Evolutionary conservation across 2,329 filamentous ascomycete species (phyloP).

Genomic region (Paecilomyces formosus): DNA sequence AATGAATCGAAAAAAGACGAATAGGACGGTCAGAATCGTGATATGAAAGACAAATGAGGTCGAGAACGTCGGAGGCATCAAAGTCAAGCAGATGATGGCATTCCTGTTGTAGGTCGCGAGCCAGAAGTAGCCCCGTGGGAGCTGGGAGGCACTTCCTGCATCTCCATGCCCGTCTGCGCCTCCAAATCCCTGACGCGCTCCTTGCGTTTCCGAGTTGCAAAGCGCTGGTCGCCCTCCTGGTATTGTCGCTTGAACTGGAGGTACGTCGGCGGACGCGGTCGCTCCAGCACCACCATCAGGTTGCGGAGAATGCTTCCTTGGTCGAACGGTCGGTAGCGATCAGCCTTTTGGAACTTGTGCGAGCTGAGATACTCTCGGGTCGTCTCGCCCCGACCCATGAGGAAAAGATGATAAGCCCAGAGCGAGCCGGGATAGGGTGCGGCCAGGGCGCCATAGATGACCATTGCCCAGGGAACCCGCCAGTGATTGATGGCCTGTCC

Average conservation of each 20-base stretch:
- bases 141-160: constrained; percentile 53
- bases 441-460: constrained; percentile 70
- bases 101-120: not conserved
- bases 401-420: constrained; percentile 81
- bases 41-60: not conserved
- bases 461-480: constrained; percentile 78
- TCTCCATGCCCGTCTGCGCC: constrained; percentile 58
- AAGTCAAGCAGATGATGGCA: constrained; percentile 6
- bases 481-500: constrained; percentile 60
- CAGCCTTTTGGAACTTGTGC: constrained; percentile 87
- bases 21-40: not conserved
- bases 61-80: not conserved
- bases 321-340: constrained; percentile 84
- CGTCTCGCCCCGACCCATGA: constrained; percentile 86
- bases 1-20: not conserved
- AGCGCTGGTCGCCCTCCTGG: constrained; percentile 73
- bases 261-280: constrained; percentile 81
- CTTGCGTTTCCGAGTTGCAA: constrained; percentile 55
- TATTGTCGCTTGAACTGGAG: constrained; percentile 76
- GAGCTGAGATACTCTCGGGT: constrained; percentile 94
- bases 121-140: not conserved
- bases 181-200: constrained; percentile 42
- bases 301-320: constrained; percentile 70
- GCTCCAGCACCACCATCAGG: constrained; percentile 70
- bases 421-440: constrained; percentile 76